These are phyloP conservation scores for Gleditsia sinensis DNA, from an alignment of 306 rosid species.

Conservation along the genomic window DNA sequence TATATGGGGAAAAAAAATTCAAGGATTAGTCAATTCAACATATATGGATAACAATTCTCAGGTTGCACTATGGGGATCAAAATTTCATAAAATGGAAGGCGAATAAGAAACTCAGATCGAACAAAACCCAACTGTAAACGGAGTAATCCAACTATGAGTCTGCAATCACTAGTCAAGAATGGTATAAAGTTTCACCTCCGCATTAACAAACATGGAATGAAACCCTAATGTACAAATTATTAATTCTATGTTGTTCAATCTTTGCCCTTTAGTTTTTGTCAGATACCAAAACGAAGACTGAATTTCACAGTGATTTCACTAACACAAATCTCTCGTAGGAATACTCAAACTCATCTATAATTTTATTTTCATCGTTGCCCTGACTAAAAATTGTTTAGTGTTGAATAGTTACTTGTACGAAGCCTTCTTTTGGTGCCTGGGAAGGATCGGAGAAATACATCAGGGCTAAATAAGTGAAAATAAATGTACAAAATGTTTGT, in stretches of 20 bases:
- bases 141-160: too few species aligned
- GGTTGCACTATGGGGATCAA: background rate
- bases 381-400: background rate
- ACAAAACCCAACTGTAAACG: too few species aligned
- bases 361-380: background rate
- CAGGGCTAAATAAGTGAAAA: background rate
- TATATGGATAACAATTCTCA: background rate
- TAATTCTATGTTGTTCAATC: background rate
- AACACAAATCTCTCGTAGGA: too few species aligned
- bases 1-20: background rate
- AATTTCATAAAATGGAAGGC: background rate
- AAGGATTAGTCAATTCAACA: background rate
- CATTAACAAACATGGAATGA: too few species aligned
- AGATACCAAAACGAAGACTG: too few species aligned
- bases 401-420: background rate
- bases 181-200: too few species aligned
- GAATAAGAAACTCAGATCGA: too few species aligned
- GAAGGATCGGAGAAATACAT: background rate
- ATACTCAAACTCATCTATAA: background rate
- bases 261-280: too few species aligned
- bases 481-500: background rate
- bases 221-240: background rate
- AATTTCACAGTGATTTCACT: too few species aligned
- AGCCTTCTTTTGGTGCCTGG: background rate
- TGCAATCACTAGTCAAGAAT: too few species aligned